A percentile compares a stretch with the other conserved stretches of the same genome.
These are phyloP conservation scores for Leccinellum rugosiceps DNA, from an alignment of 768 basidiomycete genomes.

Conservation along the genomic window DNA sequence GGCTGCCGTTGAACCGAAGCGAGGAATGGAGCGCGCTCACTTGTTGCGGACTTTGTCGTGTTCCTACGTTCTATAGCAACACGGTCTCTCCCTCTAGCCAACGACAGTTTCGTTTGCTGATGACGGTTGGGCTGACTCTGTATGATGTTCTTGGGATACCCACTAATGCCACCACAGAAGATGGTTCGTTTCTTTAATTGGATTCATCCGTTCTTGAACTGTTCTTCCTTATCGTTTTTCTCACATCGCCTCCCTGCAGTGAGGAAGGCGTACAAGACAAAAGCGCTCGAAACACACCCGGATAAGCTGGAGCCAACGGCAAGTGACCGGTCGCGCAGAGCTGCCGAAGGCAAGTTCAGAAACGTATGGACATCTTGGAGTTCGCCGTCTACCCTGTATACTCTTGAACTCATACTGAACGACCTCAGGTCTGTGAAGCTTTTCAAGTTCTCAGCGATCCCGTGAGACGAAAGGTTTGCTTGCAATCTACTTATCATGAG, in stretches of 20 bases:
- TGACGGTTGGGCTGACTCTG: conserved; percentile 33
- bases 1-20: background rate
- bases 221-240: background rate
- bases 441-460: conserved; percentile 58
- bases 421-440: conserved; percentile 55
- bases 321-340: conserved; percentile 47
- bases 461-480: conserved; percentile 50
- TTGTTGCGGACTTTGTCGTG: background rate
- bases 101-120: conserved; percentile 10
- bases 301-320: conserved; percentile 62
- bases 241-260: conserved; percentile 32
- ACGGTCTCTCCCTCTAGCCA: background rate
- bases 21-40: background rate
- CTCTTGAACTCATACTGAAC: conserved; percentile 19
- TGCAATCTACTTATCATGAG: background rate
- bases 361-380: conserved; percentile 41
- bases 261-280: conserved; percentile 63
- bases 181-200: conserved; percentile 36
- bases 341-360: conserved; percentile 57
- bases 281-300: conserved; percentile 69
- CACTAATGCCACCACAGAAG: conserved; percentile 46
- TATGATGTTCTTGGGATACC: conserved; percentile 47
- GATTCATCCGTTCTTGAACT: background rate
- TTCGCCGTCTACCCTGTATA: conserved; percentile 17
- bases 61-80: background rate